A percentile compares a stretch with the other conserved stretches of the same genome.
Evolutionary conservation across 208 protist genomes (phyloP).

Genomic region (Trypanosoma grayi): DNA sequence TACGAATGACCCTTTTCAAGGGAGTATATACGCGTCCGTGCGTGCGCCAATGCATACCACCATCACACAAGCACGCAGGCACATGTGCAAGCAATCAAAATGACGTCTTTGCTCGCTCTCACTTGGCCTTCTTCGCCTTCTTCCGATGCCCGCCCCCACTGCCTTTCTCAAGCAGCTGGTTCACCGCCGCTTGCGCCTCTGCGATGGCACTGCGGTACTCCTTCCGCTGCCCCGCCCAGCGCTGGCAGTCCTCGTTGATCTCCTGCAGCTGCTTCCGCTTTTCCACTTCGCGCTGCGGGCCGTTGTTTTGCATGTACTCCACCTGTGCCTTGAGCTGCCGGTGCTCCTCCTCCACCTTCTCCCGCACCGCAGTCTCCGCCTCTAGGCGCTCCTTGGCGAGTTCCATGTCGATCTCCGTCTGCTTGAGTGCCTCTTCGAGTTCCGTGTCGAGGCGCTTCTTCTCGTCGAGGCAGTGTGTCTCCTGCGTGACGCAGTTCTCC

Average conservation of each 20-base stretch:
- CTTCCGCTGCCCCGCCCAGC: constrained; percentile 63
- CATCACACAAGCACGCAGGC: not conserved
- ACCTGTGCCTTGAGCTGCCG: constrained; percentile 45
- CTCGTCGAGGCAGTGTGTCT: constrained; percentile 50
- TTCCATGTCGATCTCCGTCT: constrained; percentile 52
- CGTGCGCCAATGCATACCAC: not conserved
- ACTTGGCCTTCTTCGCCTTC: constrained; percentile 14
- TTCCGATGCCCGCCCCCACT: constrained; percentile 14
- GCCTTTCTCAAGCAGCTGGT: constrained; percentile 40
- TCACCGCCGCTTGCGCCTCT: constrained; percentile 35
- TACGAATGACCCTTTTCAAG: too few species aligned
- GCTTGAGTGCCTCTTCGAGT: constrained; percentile 37
- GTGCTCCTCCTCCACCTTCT: constrained; percentile 66
- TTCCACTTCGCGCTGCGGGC: constrained; percentile 42
- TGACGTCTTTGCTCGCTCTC: not conserved
- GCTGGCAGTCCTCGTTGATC: constrained; percentile 49
- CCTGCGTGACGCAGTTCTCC: constrained; percentile 58
- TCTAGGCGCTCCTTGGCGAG: constrained; percentile 43
- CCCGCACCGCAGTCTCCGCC: constrained; percentile 44
- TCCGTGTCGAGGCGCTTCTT: constrained; percentile 51
- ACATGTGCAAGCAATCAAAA: not conserved
- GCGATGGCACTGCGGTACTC: constrained; percentile 50
- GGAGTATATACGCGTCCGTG: too few species aligned
- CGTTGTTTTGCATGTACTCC: constrained; percentile 52
- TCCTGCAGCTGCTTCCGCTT: constrained; percentile 41